These are phyloP conservation scores for Metschnikowia cubensis DNA, from an alignment of 805 yeast species.

Conservation along the genomic window DNA sequence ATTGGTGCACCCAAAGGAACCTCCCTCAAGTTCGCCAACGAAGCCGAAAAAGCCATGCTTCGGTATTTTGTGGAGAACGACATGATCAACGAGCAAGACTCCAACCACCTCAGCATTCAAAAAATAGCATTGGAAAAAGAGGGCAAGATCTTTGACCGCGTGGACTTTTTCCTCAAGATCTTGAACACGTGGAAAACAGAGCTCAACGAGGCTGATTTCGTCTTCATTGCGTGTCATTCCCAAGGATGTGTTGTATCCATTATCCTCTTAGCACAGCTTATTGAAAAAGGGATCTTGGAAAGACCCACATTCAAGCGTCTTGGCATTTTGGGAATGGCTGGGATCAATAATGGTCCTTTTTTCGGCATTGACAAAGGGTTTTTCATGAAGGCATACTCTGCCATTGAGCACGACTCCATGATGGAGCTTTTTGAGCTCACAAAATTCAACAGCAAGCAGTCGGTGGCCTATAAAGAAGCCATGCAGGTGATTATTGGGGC, in stretches of 20 bases:
- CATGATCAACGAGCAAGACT: constrained; percentile 30
- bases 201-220: constrained; percentile 67
- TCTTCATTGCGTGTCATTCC: constrained; percentile 91
- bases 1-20: constrained; percentile 98
- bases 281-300: constrained; percentile 50
- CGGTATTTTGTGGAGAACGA: constrained; percentile 51
- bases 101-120: constrained; percentile 52
- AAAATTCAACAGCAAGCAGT: constrained; percentile 65
- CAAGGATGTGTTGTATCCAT: constrained; percentile 94
- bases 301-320: constrained; percentile 44
- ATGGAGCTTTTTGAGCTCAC: constrained; percentile 86
- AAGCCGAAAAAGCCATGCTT: constrained; percentile 74
- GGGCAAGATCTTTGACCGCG: constrained; percentile 85
- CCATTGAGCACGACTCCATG: constrained; percentile 85
- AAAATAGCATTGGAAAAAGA: constrained; percentile 92
- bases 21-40: constrained; percentile 82
- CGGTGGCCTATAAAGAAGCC: constrained; percentile 65
- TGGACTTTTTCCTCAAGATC: constrained; percentile 70
- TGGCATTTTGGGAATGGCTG: constrained; percentile 91
- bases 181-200: constrained; percentile 63
- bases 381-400: constrained; percentile 81
- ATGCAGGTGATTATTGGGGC: constrained; percentile 59
- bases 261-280: constrained; percentile 66
- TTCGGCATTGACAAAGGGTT: constrained; percentile 83
- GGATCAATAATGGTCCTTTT: constrained; percentile 90